Percentiles rank a stretch among this genome's conserved stretches.
Evolutionary conservation across 1,139 yeast species (phyloP).

Genomic region (Cylindricascospora bacillispora): DNA sequence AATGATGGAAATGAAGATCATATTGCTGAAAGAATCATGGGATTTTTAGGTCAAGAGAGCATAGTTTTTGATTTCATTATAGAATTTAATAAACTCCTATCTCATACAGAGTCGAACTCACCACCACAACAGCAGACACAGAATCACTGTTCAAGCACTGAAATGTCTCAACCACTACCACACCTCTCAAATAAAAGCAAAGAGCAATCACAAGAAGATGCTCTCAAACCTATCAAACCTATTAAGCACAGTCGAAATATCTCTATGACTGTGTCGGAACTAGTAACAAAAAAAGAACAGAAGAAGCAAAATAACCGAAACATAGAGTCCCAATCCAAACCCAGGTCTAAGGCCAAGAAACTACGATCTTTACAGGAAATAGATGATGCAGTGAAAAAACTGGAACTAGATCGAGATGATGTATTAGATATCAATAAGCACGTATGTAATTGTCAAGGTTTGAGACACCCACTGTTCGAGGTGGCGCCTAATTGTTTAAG

Average conservation of each 20-base stretch:
- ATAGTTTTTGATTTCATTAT: slow-evolving; percentile 21
- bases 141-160: too few species aligned
- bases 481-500: slow-evolving; percentile 86
- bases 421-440: slow-evolving; percentile 19
- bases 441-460: slow-evolving; percentile 70
- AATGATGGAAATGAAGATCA: slow-evolving; percentile 11
- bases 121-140: too few species aligned
- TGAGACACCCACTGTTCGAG: slow-evolving; percentile 77
- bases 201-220: not conserved
- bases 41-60: slow-evolving; percentile 24
- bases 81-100: slow-evolving; percentile 15
- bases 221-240: not conserved
- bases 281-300: slow-evolving; percentile 7
- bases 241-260: not conserved
- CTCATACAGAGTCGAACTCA: not conserved
- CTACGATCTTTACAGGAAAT: slow-evolving; percentile 44
- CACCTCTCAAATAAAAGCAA: too few species aligned
- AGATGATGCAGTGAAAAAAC: slow-evolving; percentile 30
- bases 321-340: too few species aligned
- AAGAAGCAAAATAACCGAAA: slow-evolving; percentile 20
- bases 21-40: slow-evolving; percentile 22
- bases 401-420: slow-evolving; percentile 29
- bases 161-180: too few species aligned
- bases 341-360: slow-evolving; percentile 31
- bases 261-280: not conserved